A percentile compares a stretch with the other conserved stretches of the same genome.
Conservation (phyloP, 2,329 filamentous ascomycete species). For the Nemania sp. region DNA sequence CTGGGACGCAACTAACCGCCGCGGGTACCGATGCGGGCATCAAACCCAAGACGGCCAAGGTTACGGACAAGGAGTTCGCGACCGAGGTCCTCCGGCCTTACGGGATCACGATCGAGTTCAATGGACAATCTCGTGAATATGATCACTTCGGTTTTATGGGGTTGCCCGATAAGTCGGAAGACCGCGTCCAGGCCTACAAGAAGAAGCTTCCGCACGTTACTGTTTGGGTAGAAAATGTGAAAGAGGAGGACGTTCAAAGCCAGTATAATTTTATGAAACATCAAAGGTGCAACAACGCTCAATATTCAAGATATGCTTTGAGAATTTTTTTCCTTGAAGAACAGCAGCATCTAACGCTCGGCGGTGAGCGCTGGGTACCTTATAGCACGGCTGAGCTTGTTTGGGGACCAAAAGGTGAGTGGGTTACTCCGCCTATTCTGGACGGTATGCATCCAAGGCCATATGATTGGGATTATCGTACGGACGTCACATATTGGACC, state of each 20-base stretch:
- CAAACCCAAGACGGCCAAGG: neutral
- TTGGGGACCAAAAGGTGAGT: neutral
- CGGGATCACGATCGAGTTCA: neutral
- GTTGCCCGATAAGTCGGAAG: constrained; percentile 1
- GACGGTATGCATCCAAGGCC: neutral
- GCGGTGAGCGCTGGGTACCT: neutral
- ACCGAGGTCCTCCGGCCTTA: neutral
- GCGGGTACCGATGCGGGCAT: no score
- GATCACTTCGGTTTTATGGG: neutral
- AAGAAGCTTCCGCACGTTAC: neutral
- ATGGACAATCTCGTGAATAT: neutral
- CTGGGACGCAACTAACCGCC: neutral
- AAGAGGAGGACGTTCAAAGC: neutral
- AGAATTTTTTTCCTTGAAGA: neutral
- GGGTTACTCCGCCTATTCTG: neutral
- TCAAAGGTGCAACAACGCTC: neutral
- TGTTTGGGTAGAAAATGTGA: neutral
- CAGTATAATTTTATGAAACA: neutral
- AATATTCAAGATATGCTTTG: neutral
- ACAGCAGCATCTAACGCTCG: neutral
- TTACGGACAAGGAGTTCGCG: neutral
- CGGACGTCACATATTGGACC: neutral
- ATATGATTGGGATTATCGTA: constrained; percentile 1
- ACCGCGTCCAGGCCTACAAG: neutral
- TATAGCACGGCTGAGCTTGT: neutral